Evolutionary conservation across 2,329 filamentous ascomycete species (phyloP).

Genomic region (Davidsoniella eucalypti): DNA sequence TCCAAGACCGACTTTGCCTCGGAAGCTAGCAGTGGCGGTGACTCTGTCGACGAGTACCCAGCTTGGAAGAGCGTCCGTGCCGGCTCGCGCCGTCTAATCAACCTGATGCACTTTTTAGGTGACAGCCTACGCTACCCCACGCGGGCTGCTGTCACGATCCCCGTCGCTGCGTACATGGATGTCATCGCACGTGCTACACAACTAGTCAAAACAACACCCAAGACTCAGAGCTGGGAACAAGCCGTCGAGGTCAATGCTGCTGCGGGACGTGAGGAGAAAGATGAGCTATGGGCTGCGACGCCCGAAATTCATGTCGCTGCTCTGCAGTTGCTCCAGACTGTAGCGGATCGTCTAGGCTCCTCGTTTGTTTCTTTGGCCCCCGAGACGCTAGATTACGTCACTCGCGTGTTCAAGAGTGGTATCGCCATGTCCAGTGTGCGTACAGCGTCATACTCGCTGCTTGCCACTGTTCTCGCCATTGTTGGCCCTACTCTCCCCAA

Average conservation of each 20-base stretch:
- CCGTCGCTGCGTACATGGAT: conserved; percentile 51
- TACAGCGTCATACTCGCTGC: conserved; percentile 40
- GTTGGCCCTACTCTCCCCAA: conserved; percentile 53
- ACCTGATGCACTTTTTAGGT: conserved; percentile 48
- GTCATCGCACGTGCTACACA: conserved; percentile 53
- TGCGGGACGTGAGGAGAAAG: conserved; percentile 64
- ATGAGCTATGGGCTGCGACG: conserved; percentile 57
- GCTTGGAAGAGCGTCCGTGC: conserved; percentile 59
- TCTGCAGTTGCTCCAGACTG: conserved; percentile 41
- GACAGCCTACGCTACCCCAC: conserved; percentile 49
- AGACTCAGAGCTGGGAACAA: conserved; percentile 29
- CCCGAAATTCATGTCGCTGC: conserved; percentile 58
- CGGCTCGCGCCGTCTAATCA: conserved; percentile 52
- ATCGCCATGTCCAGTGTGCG: conserved; percentile 39
- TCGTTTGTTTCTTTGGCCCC: conserved; percentile 43
- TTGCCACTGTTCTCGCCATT: conserved; percentile 39
- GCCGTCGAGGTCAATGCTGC: conserved; percentile 52
- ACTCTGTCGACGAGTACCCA: conserved; percentile 35
- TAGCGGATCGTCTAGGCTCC: conserved; percentile 41
- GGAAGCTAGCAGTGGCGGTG: conserved; percentile 31
- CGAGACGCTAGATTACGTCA: conserved; percentile 51
- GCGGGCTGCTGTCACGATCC: conserved; percentile 46
- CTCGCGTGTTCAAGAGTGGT: conserved; percentile 50
- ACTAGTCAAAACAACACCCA: conserved; percentile 37
- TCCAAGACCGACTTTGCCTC: conserved; percentile 28